Base-by-base conservation (phyloP, 1,139 yeast species). In the Debaryomyces subglobosus region DNA sequence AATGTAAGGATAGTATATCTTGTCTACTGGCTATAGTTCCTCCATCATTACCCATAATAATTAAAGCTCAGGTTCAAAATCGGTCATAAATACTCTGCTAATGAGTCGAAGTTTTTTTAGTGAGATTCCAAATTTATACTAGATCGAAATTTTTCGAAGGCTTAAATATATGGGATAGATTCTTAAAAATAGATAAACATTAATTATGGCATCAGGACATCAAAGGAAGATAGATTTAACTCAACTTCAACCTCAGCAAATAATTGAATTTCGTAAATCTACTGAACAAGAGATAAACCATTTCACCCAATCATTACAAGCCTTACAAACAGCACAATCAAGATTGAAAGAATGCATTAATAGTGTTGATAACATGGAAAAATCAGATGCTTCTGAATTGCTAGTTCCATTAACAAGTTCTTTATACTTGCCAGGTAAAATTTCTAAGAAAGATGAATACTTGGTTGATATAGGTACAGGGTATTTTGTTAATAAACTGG, bases 391-490 rank as follows among this genome's bases (percentile, higher is more conserved):
- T 2, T 73, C 78, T 47, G 80, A 81, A 29, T 67, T 94, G 32
- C 74, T 94, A 54, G 90, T 95, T 1, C 99, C 99, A 5, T 75
- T 95, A 55, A 90, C 98, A 0, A 79, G 92, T 39, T 89, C 97
- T 0, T 73, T 94, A 41, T 94, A 95, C 59, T 87, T 94, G 24
- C 96, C 97, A 1, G 99, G 99, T 2, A 79, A 75, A 51, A 77
- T 81, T 49, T 76, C 77, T 43, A 81, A 85, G 53, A 79, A 79
- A 41, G 80, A 85, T 53, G 83, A 78, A 49, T 94, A 86, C 59
- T 77, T 94, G 68, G 97, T 95, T 15, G 99, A 94, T 63, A 86
- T 94, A 38, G 99, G 99, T 30, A 94, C 99, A 0, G 98, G 98
- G 2, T 94, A 94, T 67, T 94, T 81, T 63, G 95, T 91, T 27